Evolutionary conservation across 2,329 filamentous ascomycete species (phyloP).

Genomic region (Xylariomycetidae sp.): DNA sequence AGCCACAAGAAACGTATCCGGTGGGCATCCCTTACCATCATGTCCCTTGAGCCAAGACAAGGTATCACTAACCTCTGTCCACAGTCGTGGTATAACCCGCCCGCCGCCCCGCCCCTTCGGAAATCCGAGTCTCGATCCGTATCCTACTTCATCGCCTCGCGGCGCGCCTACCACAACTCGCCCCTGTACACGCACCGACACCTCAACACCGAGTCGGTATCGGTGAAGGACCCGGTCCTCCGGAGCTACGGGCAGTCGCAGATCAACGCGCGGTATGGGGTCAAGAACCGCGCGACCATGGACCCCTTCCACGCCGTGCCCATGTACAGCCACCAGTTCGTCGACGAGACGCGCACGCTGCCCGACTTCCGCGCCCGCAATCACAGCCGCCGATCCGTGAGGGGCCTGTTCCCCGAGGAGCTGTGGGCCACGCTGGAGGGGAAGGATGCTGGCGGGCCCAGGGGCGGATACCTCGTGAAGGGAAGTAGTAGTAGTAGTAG

Average conservation of each 20-base stretch:
- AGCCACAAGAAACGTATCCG: constrained; percentile 57
- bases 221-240: constrained; percentile 33
- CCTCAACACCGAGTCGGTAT: constrained; percentile 16
- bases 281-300: constrained; percentile 50
- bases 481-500: too few relatives aligned
- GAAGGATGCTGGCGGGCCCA: constrained; percentile 28
- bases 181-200: constrained; percentile 54
- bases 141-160: constrained; percentile 49
- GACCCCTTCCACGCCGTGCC: constrained; percentile 56
- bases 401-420: constrained; percentile 52
- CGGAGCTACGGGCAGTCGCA: constrained; percentile 53
- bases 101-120: constrained; percentile 39
- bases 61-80: too few relatives aligned
- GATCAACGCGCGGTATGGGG: constrained; percentile 51
- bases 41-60: too few relatives aligned
- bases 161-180: constrained; percentile 50
- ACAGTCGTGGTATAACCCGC: too few relatives aligned
- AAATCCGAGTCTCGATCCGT: constrained; percentile 42
- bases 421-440: constrained; percentile 52
- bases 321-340: constrained; percentile 54
- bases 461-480: constrained; percentile 26
- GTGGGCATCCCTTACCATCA: constrained; percentile 31
- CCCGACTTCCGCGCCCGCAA: constrained; percentile 49
- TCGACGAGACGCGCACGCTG: constrained; percentile 45
- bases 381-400: constrained; percentile 40